phyloP scores from a whole-genome alignment of 2,329 filamentous ascomycete species.

The Magnaporthiopsis poae region DNA sequence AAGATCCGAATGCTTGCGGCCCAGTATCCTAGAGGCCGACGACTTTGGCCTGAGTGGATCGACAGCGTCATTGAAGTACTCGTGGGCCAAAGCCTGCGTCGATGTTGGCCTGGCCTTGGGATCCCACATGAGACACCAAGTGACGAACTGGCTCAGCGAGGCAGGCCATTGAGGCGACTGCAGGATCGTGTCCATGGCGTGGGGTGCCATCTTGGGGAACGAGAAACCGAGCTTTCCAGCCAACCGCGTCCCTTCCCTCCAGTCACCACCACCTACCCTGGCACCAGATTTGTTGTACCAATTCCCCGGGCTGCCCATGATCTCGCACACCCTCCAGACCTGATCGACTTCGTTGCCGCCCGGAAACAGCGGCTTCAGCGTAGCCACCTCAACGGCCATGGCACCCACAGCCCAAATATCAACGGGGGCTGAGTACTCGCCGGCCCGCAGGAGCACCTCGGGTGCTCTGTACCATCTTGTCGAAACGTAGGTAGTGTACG shows the following conservation, averaged over 20 bases:
- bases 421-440: slow-evolving; percentile 93
- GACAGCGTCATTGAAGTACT: slow-evolving; percentile 86
- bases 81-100: slow-evolving; percentile 84
- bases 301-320: slow-evolving; percentile 96
- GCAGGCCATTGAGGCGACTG: slow-evolving; percentile 84
- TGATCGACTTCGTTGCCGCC: slow-evolving; percentile 98
- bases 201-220: slow-evolving; percentile 98
- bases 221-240: slow-evolving; percentile 96
- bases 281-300: slow-evolving; percentile 90
- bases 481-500: slow-evolving; percentile 97
- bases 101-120: slow-evolving; percentile 86
- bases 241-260: slow-evolving; percentile 85
- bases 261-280: slow-evolving; percentile 87
- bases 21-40: slow-evolving; percentile 70
- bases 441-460: slow-evolving; percentile 84
- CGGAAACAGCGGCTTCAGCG: slow-evolving; percentile 89
- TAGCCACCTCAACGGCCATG: slow-evolving; percentile 97
- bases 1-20: slow-evolving; percentile 82
- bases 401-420: slow-evolving; percentile 98
- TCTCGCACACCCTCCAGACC: slow-evolving; percentile 96
- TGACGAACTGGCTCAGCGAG: slow-evolving; percentile 83
- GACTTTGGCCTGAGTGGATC: slow-evolving; percentile 90
- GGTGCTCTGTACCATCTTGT: slow-evolving; percentile 97
- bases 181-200: slow-evolving; percentile 88
- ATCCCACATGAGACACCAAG: slow-evolving; percentile 98